These are phyloP conservation scores for Phytophthora lateralis DNA, from an alignment of 352 stramenopile genomes.

Conservation along the genomic window DNA sequence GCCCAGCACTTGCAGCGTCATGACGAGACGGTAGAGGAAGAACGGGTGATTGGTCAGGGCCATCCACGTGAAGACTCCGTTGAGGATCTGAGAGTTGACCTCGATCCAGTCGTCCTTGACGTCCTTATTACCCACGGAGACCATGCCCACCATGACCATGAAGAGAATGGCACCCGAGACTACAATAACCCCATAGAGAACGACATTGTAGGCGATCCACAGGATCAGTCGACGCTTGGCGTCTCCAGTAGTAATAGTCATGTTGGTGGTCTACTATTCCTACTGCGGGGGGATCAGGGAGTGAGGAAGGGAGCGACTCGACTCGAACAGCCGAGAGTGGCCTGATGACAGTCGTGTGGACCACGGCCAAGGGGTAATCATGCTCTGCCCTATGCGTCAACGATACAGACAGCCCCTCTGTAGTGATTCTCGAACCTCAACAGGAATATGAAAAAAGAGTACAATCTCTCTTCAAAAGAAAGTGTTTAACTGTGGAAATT, in stretches of 20 bases:
- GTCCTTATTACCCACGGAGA: constrained; percentile 30
- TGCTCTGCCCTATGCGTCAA: neutral
- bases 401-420: neutral
- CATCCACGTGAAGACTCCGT: constrained; percentile 47
- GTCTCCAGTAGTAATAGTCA: neutral
- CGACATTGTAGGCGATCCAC: constrained; percentile 41
- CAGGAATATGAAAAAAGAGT: too few species aligned
- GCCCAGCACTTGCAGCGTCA: constrained; percentile 25
- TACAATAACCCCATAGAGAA: constrained; percentile 32
- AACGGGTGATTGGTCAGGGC: constrained; percentile 46
- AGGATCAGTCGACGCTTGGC: constrained; percentile 27
- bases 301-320: constrained; percentile 10
- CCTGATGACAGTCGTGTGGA: constrained; percentile 1
- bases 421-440: too few species aligned
- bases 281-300: neutral
- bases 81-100: constrained; percentile 54
- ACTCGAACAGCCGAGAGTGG: neutral
- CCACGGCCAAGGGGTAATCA: constrained; percentile 6
- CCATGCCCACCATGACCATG: constrained; percentile 45
- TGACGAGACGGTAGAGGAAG: constrained; percentile 36
- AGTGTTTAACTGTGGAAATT: too few species aligned
- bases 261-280: neutral
- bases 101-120: constrained; percentile 48
- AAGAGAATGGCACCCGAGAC: constrained; percentile 40
- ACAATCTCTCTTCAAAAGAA: too few species aligned